A percentile compares a stretch with the other conserved stretches of the same genome.
phyloP scores from a whole-genome alignment of 768 basidiomycete genomes.

The Pleurotus sapidus region DNA sequence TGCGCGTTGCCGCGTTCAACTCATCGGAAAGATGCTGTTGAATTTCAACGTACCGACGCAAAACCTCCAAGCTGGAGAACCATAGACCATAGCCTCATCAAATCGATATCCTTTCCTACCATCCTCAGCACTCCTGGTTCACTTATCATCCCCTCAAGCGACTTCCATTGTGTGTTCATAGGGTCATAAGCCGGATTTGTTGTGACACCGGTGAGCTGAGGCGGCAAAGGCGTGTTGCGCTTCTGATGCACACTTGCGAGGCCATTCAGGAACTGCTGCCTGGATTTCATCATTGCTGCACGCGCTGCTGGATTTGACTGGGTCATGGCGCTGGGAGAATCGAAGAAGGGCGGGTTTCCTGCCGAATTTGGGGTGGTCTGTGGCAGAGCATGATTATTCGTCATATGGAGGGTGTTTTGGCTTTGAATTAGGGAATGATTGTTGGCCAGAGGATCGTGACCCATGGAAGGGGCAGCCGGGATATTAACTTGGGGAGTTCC shows the following conservation, averaged over 20 bases:
- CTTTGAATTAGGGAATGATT: conserved; percentile 18
- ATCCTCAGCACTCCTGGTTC: conserved; percentile 66
- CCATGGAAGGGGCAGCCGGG: conserved; percentile 27
- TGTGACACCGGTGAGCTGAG: conserved; percentile 62
- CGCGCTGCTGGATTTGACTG: conserved; percentile 29
- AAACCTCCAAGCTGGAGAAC: conserved; percentile 63
- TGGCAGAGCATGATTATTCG: conserved; percentile 34
- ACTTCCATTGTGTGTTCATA: conserved; percentile 58
- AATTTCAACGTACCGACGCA: conserved; percentile 44
- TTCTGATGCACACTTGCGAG: conserved; percentile 59
- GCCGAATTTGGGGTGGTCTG: conserved; percentile 30
- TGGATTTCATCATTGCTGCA: conserved; percentile 36
- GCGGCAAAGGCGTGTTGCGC: conserved; percentile 67
- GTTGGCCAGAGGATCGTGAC: conserved; percentile 39
- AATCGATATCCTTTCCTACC: conserved; percentile 71
- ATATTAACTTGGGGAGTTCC: conserved; percentile 48
- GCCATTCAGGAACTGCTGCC: conserved; percentile 56
- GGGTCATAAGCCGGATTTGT: conserved; percentile 58
- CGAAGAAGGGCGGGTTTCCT: conserved; percentile 39
- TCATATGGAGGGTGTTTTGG: conserved; percentile 43
- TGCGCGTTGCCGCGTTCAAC: conserved; percentile 18
- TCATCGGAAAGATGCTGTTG: conserved; percentile 10
- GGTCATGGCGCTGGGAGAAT: conserved; percentile 34
- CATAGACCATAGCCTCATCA: conserved; percentile 70
- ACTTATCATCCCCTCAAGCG: conserved; percentile 52